A percentile compares a stretch with the other conserved stretches of the same genome.
Evolutionary conservation across 192 early-diverging fungal genomes (phyloP).

Genomic region (Coemansia sp.): DNA sequence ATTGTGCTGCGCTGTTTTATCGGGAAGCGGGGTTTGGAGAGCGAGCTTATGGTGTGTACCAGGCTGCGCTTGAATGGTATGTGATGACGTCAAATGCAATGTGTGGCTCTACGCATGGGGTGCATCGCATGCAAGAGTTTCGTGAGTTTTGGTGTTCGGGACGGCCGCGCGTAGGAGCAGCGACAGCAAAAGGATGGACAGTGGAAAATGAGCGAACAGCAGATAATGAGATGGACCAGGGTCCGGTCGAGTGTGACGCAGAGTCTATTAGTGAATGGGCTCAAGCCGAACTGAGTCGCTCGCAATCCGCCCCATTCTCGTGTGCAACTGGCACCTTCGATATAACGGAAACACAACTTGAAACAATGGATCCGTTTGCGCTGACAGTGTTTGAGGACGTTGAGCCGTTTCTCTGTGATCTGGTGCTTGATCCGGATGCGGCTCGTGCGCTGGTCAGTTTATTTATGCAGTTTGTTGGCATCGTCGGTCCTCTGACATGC

Average conservation of each 20-base stretch:
- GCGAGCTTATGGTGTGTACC: slow-evolving; percentile 22
- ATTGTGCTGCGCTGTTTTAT: slow-evolving; percentile 26
- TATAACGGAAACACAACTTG: neutral
- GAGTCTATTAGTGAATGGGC: neutral
- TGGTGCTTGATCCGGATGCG: slow-evolving; percentile 6
- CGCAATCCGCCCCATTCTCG: neutral
- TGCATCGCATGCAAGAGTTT: slow-evolving; percentile 25
- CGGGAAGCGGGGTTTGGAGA: slow-evolving; percentile 29
- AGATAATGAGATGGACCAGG: neutral
- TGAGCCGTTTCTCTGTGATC: slow-evolving; percentile 30
- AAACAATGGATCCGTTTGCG: slow-evolving; percentile 19
- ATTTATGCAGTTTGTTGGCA: slow-evolving; percentile 30
- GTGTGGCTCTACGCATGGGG: neutral
- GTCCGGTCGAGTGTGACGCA: neutral
- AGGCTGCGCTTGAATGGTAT: slow-evolving; percentile 43
- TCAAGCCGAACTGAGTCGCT: neutral
- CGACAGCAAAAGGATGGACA: neutral
- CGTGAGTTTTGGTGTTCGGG: slow-evolving; percentile 39
- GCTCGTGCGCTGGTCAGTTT: slow-evolving; percentile 20
- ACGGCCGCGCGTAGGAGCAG: slow-evolving; percentile 16
- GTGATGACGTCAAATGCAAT: slow-evolving; percentile 10
- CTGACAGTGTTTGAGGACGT: slow-evolving; percentile 41
- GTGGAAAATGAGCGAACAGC: neutral
- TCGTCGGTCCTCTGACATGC: slow-evolving; percentile 29
- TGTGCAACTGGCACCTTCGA: neutral